Conservation (phyloP, 2,329 filamentous ascomycete genomes). For the Polychaeton citri region DNA sequence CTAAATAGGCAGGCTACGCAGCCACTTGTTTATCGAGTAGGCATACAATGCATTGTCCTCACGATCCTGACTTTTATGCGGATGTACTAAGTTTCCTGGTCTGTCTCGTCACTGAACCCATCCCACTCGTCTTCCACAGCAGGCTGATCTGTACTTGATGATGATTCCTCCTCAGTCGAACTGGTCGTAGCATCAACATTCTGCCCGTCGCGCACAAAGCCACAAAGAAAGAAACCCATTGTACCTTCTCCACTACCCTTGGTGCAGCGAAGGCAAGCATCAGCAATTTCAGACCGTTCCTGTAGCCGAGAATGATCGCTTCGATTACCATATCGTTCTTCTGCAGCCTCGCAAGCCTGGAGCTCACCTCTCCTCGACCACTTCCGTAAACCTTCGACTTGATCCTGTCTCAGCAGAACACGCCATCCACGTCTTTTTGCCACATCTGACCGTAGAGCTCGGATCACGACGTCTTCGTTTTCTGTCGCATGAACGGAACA, state of each 20-base stretch:
- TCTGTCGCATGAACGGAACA: slow-evolving; percentile 81
- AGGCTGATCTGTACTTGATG: slow-evolving; percentile 1
- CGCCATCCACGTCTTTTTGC: slow-evolving; percentile 61
- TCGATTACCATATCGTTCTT: slow-evolving; percentile 1
- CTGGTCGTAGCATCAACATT: background rate
- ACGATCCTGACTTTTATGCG: too few species aligned
- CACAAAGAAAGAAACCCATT: slow-evolving; percentile 94
- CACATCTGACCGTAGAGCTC: slow-evolving; percentile 53
- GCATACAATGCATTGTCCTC: too few species aligned
- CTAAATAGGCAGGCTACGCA: too few species aligned
- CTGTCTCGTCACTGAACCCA: slow-evolving; percentile 30
- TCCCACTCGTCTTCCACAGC: slow-evolving; percentile 28
- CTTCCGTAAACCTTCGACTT: slow-evolving; percentile 59
- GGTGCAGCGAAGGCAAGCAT: slow-evolving; percentile 70
- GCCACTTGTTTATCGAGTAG: too few species aligned
- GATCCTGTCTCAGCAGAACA: slow-evolving; percentile 56
- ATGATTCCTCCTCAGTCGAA: background rate
- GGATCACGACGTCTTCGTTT: slow-evolving; percentile 73
- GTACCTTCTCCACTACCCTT: slow-evolving; percentile 70
- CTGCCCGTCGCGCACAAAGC: slow-evolving; percentile 51
- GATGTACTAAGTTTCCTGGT: too few species aligned
- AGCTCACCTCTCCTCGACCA: slow-evolving; percentile 51
- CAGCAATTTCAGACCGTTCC: slow-evolving; percentile 33
- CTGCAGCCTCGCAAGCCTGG: slow-evolving; percentile 24
- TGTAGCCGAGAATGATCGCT: slow-evolving; percentile 19